A percentile compares a stretch with the other conserved stretches of the same genome.
Conservation (phyloP, 345 rosid genomes). For the Carallia pectinifolia region DNA sequence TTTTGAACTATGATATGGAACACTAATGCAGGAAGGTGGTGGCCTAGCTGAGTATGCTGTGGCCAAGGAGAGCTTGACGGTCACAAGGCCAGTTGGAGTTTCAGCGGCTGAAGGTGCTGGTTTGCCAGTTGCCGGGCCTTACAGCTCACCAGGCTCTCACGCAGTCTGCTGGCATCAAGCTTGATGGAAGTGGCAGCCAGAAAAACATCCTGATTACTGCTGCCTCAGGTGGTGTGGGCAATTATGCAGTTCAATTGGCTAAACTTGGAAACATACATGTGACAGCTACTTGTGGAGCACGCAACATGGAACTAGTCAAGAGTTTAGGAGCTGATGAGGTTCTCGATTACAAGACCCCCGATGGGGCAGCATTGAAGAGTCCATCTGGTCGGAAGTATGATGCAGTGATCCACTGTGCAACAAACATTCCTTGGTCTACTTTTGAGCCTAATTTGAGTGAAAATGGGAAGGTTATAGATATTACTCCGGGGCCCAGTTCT, state of each 20-base stretch:
- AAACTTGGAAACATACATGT: constrained; percentile 31
- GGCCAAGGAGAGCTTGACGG: constrained; percentile 20
- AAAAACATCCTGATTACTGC: constrained; percentile 30
- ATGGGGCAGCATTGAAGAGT: constrained; percentile 27
- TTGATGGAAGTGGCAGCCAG: constrained; percentile 23
- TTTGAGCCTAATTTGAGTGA: constrained; percentile 28
- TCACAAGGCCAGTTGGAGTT: constrained; percentile 23
- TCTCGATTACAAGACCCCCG: constrained; percentile 27
- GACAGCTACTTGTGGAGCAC: constrained; percentile 36
- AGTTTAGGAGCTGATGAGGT: constrained; percentile 36
- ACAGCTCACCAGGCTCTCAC: constrained; percentile 27
- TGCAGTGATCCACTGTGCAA: constrained; percentile 28
- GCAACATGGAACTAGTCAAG: constrained; percentile 27
- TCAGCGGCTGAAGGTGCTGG: constrained; percentile 28
- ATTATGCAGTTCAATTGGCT: constrained; percentile 30
- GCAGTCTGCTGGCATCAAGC: constrained; percentile 19
- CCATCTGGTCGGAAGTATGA: constrained; percentile 33
- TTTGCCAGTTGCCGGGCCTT: constrained; percentile 19
- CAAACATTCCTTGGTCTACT: constrained; percentile 24
- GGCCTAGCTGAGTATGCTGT: constrained; percentile 28
- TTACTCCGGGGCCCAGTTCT: constrained; percentile 18
- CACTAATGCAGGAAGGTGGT: constrained; percentile 19
- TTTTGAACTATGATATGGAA: background rate
- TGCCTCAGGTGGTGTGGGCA: constrained; percentile 36
- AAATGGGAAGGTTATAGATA: constrained; percentile 30